Evolutionary conservation across 768 basidiomycete genomes (phyloP).

Genomic region (Cystobasidium onofrii): DNA sequence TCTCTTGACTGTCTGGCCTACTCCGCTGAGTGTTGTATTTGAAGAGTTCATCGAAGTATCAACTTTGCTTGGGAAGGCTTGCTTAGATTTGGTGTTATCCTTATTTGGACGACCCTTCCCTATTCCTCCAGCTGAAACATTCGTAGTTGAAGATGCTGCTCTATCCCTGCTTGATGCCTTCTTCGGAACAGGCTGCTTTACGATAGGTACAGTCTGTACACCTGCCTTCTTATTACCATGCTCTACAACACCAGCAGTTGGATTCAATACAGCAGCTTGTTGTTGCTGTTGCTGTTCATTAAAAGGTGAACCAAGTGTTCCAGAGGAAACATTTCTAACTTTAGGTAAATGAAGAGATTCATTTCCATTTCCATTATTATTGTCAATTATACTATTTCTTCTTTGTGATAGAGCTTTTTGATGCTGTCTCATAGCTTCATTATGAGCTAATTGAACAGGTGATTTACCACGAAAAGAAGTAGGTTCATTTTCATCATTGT

Average conservation of each 20-base stretch:
- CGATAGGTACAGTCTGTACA: neutral
- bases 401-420: neutral
- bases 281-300: conserved; percentile 16
- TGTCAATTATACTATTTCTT: neutral
- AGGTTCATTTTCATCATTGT: neutral
- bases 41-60: neutral
- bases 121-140: neutral
- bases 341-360: neutral
- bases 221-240: neutral
- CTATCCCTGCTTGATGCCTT: neutral
- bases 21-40: neutral
- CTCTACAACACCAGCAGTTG: neutral
- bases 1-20: neutral
- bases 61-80: neutral
- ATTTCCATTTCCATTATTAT: neutral
- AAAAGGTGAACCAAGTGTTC: conserved; percentile 26
- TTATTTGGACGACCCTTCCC: neutral
- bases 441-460: conserved; percentile 3
- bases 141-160: neutral
- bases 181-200: neutral
- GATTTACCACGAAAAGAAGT: neutral
- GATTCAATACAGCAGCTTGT: neutral
- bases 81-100: neutral
- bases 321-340: neutral
- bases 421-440: neutral